A percentile compares a stretch with the other conserved stretches of the same genome.
These are phyloP conservation scores for Colletotrichum sublineola DNA, from an alignment of 2,329 filamentous ascomycete species.

Conservation along the genomic window DNA sequence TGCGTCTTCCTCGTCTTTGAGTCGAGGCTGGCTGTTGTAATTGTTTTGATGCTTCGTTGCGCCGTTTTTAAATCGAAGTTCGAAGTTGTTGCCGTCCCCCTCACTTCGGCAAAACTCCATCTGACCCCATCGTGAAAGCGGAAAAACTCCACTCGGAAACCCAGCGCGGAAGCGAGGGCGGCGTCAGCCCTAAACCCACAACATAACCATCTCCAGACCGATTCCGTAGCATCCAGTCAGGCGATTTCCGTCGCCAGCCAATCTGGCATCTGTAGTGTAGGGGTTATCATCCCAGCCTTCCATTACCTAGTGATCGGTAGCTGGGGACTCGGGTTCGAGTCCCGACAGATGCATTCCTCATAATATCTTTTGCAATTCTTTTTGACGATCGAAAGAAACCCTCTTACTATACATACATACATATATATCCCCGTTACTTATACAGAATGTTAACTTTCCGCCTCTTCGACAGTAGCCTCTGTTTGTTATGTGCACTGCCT, in stretches of 20 bases:
- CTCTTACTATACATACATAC: no score
- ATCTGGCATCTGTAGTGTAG: conserved; percentile 36
- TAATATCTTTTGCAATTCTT: neutral
- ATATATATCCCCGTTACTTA: no score
- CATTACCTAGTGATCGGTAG: conserved; percentile 1
- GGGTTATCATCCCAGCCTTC: conserved; percentile 41
- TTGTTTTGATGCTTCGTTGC: neutral
- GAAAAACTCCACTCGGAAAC: neutral
- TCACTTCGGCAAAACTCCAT: neutral
- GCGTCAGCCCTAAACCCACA: conserved; percentile 11
- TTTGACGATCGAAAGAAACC: no score
- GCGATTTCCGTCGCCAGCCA: neutral
- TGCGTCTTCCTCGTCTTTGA: neutral
- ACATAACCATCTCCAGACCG: neutral
- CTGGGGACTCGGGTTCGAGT: conserved; percentile 39
- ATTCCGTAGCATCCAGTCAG: fast-evolving
- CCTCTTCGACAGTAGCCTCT: no score
- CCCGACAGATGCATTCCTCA: conserved; percentile 24
- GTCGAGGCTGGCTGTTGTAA: no score
- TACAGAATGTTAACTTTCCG: no score
- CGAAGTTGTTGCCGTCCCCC: neutral
- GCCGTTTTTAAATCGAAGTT: neutral
- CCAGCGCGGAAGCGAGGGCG: conserved; percentile 5
- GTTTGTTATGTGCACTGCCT: neutral
- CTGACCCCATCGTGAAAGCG: conserved; percentile 16